phyloP scores from a whole-genome alignment of 1,284 basidiomycete genomes.

The Sanguinoderma infundibulare region DNA sequence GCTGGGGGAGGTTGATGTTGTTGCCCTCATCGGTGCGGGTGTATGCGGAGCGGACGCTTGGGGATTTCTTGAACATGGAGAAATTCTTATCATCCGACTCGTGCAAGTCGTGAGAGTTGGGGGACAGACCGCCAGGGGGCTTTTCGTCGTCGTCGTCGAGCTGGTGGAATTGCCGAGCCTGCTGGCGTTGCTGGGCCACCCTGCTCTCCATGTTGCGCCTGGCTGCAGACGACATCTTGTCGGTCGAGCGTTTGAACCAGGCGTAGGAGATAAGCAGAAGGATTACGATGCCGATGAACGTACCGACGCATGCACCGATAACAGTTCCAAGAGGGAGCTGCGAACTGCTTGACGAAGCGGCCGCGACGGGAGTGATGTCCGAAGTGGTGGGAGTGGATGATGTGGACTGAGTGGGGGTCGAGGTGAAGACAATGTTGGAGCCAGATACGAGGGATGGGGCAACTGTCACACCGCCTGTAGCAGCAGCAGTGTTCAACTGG shows the following conservation, averaged over 20 bases:
- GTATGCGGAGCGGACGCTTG: slow-evolving; percentile 53
- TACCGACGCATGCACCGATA: slow-evolving; percentile 39
- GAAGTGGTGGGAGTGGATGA: slow-evolving; percentile 15
- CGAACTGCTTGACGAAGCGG: slow-evolving; percentile 16
- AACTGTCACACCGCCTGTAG: background rate
- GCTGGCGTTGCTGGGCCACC: slow-evolving; percentile 24
- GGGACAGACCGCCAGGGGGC: slow-evolving; percentile 25
- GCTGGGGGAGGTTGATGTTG: slow-evolving; percentile 39
- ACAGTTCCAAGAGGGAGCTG: slow-evolving; percentile 36
- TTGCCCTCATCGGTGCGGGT: slow-evolving; percentile 38
- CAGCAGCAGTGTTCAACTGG: slow-evolving; percentile 22
- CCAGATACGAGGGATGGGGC: slow-evolving; percentile 17
- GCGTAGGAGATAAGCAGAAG: slow-evolving; percentile 35
- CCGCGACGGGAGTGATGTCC: background rate
- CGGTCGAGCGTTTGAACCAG: slow-evolving; percentile 31
- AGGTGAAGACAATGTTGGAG: slow-evolving; percentile 18
- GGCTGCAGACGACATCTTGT: slow-evolving; percentile 19
- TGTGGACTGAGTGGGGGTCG: slow-evolving; percentile 12
- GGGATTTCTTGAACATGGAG: slow-evolving; percentile 68
- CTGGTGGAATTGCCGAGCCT: slow-evolving; percentile 23
- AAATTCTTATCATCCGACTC: slow-evolving; percentile 38
- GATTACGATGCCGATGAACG: slow-evolving; percentile 33
- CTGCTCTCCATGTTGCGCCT: slow-evolving; percentile 27
- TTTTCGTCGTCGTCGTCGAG: slow-evolving; percentile 27
- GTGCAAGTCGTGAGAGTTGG: slow-evolving; percentile 14